Percentiles rank a stretch among this genome's conserved stretches.
phyloP scores from a whole-genome alignment of 2,329 filamentous ascomycete species.

The Lecanosticta acicola region DNA sequence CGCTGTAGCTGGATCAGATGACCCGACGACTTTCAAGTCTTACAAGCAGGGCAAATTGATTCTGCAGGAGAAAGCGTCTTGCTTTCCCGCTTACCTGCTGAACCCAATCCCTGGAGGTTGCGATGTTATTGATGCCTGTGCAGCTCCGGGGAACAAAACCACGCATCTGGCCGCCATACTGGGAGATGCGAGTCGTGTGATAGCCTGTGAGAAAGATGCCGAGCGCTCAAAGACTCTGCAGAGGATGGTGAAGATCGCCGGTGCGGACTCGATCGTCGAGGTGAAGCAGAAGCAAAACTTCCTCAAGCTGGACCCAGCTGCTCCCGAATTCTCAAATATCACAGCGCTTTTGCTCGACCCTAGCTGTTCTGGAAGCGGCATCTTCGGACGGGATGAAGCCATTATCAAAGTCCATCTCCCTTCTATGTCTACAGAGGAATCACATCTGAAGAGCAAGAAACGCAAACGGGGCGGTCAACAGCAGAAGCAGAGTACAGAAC shows the following conservation, averaged over 20 bases:
- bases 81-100: conserved; percentile 87
- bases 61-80: conserved; percentile 93
- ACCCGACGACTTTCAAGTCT: conserved; percentile 66
- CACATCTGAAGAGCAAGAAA: conserved; percentile 25
- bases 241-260: conserved; percentile 78
- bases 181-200: conserved; percentile 44
- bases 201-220: conserved; percentile 73
- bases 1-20: conserved; percentile 63
- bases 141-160: conserved; percentile 95
- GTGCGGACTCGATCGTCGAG: conserved; percentile 59
- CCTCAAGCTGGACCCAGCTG: conserved; percentile 62
- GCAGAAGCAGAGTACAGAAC: conserved; percentile 4
- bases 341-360: conserved; percentile 80
- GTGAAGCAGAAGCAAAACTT: conserved; percentile 78
- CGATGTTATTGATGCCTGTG: conserved; percentile 84
- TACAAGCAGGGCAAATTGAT: conserved; percentile 77
- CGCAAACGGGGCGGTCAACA: conserved; percentile 25
- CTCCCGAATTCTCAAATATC: conserved; percentile 61
- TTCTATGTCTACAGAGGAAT: conserved; percentile 18
- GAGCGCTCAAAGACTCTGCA: conserved; percentile 67
- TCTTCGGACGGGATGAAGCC: conserved; percentile 79
- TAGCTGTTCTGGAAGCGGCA: conserved; percentile 92
- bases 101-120: conserved; percentile 62
- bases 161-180: conserved; percentile 82
- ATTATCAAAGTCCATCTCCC: conserved; percentile 59